phyloP scores from a whole-genome alignment of 768 basidiomycete species.

The Tricholoma furcatifolium region DNA sequence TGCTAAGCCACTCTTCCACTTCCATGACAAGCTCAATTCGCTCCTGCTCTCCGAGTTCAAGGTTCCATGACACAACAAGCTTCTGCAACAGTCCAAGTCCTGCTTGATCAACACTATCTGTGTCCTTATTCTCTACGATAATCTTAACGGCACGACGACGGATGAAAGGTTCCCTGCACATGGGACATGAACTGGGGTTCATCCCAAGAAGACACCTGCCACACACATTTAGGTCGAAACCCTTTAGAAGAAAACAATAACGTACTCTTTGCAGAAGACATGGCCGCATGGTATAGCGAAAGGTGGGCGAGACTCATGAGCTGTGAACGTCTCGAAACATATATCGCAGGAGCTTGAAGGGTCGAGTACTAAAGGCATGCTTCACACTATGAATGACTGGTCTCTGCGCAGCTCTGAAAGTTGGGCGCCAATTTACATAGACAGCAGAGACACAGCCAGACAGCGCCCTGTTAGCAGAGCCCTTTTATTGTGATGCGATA shows the following conservation, averaged over 20 bases:
- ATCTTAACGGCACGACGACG: slow-evolving; percentile 7
- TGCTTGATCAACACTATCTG: neutral
- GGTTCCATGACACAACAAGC: slow-evolving; percentile 4
- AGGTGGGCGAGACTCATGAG: slow-evolving; percentile 49
- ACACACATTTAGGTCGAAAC: neutral
- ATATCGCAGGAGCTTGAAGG: slow-evolving; percentile 73
- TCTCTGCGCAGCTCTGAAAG: neutral
- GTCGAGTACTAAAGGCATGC: slow-evolving; percentile 53
- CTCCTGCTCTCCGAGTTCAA: neutral
- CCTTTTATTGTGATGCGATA: neutral
- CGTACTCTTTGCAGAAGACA: slow-evolving; percentile 69
- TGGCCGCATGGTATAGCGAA: slow-evolving; percentile 77
- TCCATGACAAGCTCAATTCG: slow-evolving; percentile 2
- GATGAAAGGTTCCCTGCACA: slow-evolving; percentile 13
- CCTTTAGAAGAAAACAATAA: slow-evolving; percentile 11
- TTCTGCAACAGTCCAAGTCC: slow-evolving; percentile 1
- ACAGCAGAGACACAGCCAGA: too few species aligned
- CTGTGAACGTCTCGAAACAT: slow-evolving; percentile 61
- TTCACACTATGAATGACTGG: neutral
- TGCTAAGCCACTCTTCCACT: slow-evolving; percentile 3
- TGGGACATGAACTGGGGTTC: slow-evolving; percentile 10
- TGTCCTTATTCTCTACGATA: slow-evolving; percentile 1
- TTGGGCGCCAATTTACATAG: neutral
- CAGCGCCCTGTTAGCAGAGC: too few species aligned
- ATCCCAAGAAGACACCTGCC: slow-evolving; percentile 12